These are phyloP conservation scores for Trichoderma reesei DNA, from an alignment of 495 filamentous ascomycete genomes.

Conservation along the genomic window DNA sequence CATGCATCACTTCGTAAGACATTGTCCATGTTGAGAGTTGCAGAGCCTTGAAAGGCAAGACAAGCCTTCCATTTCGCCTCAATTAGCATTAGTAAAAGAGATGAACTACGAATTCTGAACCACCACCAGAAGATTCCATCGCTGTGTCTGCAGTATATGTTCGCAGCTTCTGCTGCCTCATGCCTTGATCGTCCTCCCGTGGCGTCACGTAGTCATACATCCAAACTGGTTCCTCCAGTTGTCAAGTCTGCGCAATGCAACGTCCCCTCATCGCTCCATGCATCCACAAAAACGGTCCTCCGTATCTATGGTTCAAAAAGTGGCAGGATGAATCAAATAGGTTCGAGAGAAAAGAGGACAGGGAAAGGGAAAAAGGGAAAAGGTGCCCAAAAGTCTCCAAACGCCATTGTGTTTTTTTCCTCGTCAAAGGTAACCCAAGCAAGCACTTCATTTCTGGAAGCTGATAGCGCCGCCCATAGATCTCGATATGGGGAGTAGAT, in stretches of 20 bases:
- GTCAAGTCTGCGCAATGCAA: background rate
- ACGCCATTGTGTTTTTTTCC: background rate
- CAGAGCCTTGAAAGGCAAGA: background rate
- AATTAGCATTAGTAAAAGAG: background rate
- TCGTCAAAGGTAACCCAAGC: background rate
- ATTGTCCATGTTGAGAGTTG: too few relatives aligned
- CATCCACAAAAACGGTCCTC: background rate
- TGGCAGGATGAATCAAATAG: too few relatives aligned
- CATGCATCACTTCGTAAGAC: background rate
- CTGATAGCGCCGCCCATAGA: slow-evolving; percentile 5
- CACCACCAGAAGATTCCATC: background rate
- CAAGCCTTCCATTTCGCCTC: background rate
- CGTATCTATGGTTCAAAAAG: background rate
- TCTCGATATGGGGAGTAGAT: slow-evolving; percentile 3
- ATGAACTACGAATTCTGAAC: background rate
- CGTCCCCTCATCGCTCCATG: background rate
- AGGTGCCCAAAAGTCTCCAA: background rate
- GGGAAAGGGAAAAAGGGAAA: background rate
- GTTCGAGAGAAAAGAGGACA: too few relatives aligned
- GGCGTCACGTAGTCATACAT: background rate
- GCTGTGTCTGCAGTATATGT: slow-evolving; percentile 1
- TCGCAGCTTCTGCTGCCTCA: background rate
- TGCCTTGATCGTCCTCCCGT: background rate
- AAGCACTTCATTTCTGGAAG: background rate
- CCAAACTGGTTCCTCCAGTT: background rate